Evolutionary conservation across 805 yeast genomes (phyloP), one percentile per base, ranked within the genome.

Genomic region (Yamadazyma scolyti): DNA sequence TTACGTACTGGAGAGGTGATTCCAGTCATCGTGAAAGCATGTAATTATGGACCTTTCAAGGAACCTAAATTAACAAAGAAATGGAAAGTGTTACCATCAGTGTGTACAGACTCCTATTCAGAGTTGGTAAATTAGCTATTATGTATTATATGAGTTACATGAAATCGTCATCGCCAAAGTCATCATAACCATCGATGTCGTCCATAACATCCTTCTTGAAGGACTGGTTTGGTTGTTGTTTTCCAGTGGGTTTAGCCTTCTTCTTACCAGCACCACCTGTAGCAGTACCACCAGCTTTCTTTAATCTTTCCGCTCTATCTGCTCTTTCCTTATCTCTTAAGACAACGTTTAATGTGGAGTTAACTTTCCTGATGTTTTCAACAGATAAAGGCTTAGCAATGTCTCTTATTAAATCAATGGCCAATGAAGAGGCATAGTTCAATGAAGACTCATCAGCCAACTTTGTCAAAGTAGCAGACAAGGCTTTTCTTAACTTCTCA

Each of bases 191-290:
- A 43, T 64, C 69, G 54, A 74, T 61, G 39, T 73, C 84, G 43
- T 76, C 77, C 23, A 71, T 68, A 30, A 65, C 66, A 49, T 80
- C 87, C 59, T 82, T 81, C 70, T 80, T 83, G 61, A 71, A 71
- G 4, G 61, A 54, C 20, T 62, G 54, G 28, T 75, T 58, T 28
- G 61, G 62, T 40, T 65, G 76, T 31, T 83, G 68, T 55, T 80
- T 82, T 26, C 86, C 82, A 34, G 77, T 61, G 35, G 85, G 82
- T 61, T 83, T 82, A 36, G 87, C 96, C 77, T 89, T 90, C 77
- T 83, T 82, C 75, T 89, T 88, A 61, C 95, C 95, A 22, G 94
- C 93, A 55, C 96, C 96, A 48, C 94, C 94, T 15, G 86, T 75
- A 23, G 90, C 77, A 16, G 94, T 83, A 43, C 90, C 93, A 40